phyloP scores from a whole-genome alignment of 2,329 filamentous ascomycete species.

The Xylariaceae sp. region DNA sequence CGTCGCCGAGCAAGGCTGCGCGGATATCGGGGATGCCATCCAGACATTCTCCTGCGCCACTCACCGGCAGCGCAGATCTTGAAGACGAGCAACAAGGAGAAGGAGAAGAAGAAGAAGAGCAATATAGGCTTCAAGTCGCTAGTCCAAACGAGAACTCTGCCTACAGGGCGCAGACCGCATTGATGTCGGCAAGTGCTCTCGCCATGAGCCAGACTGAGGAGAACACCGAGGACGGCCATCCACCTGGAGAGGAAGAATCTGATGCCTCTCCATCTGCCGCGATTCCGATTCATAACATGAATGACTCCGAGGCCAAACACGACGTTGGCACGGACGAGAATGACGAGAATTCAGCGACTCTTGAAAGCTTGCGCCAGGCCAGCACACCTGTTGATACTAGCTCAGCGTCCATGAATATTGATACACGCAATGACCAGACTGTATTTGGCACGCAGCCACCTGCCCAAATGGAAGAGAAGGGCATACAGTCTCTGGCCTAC shows the following conservation, averaged over 20 bases:
- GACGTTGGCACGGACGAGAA: conserved; percentile 42
- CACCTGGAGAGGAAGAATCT: conserved; percentile 14
- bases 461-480: conserved; percentile 47
- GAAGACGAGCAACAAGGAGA: conserved; percentile 48
- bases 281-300: conserved; percentile 31
- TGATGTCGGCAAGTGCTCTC: conserved; percentile 48
- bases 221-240: conserved; percentile 46
- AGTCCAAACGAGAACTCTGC: conserved; percentile 48
- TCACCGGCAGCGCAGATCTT: conserved; percentile 50
- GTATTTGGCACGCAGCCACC: conserved; percentile 38
- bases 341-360: conserved; percentile 35
- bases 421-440: conserved; percentile 36
- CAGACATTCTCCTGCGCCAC: conserved; percentile 40
- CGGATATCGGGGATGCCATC: conserved; percentile 41
- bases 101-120: conserved; percentile 44
- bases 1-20: conserved; percentile 51
- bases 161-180: conserved; percentile 47
- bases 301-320: conserved; percentile 29
- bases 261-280: conserved; percentile 20
- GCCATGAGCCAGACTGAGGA: conserved; percentile 53
- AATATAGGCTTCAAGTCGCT: conserved; percentile 37
- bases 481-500: conserved; percentile 49
- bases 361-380: conserved; percentile 39
- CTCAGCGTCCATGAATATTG: conserved; percentile 51
- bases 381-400: conserved; percentile 42